Base-by-base conservation (phyloP, 2,329 filamentous ascomycete species). In the Rosellinia necatrix region DNA sequence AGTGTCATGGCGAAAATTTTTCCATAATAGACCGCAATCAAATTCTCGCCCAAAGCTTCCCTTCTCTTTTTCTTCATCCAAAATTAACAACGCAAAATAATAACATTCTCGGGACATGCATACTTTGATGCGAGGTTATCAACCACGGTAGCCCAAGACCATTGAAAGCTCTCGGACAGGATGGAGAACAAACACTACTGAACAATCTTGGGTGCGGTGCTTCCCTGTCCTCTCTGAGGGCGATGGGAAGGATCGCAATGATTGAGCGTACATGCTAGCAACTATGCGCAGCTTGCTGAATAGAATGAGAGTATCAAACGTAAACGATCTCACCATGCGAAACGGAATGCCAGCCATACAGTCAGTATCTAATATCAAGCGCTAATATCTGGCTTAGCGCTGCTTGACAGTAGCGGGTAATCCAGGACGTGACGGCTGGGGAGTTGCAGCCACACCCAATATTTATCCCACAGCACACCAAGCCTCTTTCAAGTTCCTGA, bases 171-270 rank as follows among this genome's bases (percentile, higher is more conserved):
- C 74, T 77, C 71, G 74, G 72, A 74, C 67, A 78, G 75, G 77
- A 81, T 76, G 79, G 74, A 81, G 79, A 81, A 70, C 60, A 77
- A 25, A 79, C 61, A 65, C 72, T 70, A 76, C 67, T 78, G 79
- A 75, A 76, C 78, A 80, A 80, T 81, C 79, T 81, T 81, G 79
- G 79, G 79, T 81, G 79, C 79, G 79, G 77, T 81, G 79, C 75
- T 81, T 74, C 74, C 72, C 77, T 73, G 69, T 71, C 68, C 66
- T 68, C 53, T 56, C 61, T 49, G 58, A 66, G 69, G 72, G 68
- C 68, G 50, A 71, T 81, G 79, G 74, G 77, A 73, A 78, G 79
- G 79, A 81, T 76, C 79, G 79, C 79, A 81, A 81, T 81, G 79
- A 81, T 81, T 81, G 79, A 81, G 66, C 79, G 78, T 75, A 81